Conservation (phyloP, 2,329 filamentous ascomycete genomes). For the Ambrosiella beaveri region DNA sequence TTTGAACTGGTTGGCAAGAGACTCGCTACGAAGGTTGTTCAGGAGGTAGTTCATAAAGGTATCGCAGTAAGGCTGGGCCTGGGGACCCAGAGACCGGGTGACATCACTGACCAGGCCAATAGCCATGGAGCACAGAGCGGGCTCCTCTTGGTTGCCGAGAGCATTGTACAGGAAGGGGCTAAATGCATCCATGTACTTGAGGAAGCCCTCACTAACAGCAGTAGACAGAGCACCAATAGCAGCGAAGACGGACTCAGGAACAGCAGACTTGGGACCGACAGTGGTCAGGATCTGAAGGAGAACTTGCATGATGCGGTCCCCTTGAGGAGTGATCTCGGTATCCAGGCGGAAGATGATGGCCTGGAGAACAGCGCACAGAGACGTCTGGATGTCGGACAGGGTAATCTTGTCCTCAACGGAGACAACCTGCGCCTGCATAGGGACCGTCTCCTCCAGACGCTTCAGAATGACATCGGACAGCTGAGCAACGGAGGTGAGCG, state of each 20-base stretch:
- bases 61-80: slow-evolving; percentile 89
- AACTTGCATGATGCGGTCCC: slow-evolving; percentile 85
- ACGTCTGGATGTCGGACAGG: slow-evolving; percentile 95
- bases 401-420: slow-evolving; percentile 94
- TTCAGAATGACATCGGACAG: slow-evolving; percentile 80
- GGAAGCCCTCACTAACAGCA: slow-evolving; percentile 79
- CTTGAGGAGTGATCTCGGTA: slow-evolving; percentile 74
- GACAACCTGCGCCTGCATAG: slow-evolving; percentile 81
- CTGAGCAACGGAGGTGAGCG: slow-evolving; percentile 59
- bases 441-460: slow-evolving; percentile 76
- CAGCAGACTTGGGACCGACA: slow-evolving; percentile 71
- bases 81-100: slow-evolving; percentile 74
- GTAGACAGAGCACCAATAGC: slow-evolving; percentile 84
- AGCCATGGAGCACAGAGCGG: slow-evolving; percentile 85
- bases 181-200: slow-evolving; percentile 96
- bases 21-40: slow-evolving; percentile 72
- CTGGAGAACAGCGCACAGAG: slow-evolving; percentile 76
- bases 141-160: slow-evolving; percentile 87
- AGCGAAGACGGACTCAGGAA: slow-evolving; percentile 86
- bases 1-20: slow-evolving; percentile 92
- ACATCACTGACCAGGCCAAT: slow-evolving; percentile 96
- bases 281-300: slow-evolving; percentile 65
- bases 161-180: slow-evolving; percentile 84
- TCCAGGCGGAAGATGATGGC: slow-evolving; percentile 84
- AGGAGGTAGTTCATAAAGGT: slow-evolving; percentile 96